Evolutionary conservation across 805 yeast species (phyloP).

Genomic region (Candida mattraensis): DNA sequence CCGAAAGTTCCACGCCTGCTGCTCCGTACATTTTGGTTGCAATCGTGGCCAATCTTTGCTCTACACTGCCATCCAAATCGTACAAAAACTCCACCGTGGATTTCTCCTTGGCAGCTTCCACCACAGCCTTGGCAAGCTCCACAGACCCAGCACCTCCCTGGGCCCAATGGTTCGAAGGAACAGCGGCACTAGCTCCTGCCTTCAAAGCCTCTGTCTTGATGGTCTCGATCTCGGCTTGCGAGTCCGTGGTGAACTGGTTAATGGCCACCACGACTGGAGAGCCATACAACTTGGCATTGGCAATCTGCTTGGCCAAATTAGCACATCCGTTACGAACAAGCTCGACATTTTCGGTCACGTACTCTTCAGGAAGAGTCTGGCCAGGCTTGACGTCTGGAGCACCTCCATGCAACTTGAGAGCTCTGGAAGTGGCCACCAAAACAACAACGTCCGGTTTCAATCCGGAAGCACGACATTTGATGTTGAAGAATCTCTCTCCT

Average conservation of each 20-base stretch:
- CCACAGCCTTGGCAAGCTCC: conserved; percentile 69
- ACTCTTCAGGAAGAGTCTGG: conserved; percentile 71
- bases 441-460: conserved; percentile 75
- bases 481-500: conserved; percentile 82
- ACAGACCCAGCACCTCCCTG: conserved; percentile 83
- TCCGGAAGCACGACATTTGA: conserved; percentile 82
- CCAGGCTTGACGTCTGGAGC: conserved; percentile 89
- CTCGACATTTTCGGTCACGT: conserved; percentile 68
- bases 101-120: conserved; percentile 52
- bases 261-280: conserved; percentile 82
- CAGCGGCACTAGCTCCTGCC: conserved; percentile 80
- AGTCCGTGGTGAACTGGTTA: conserved; percentile 74
- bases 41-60: conserved; percentile 63
- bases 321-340: conserved; percentile 69
- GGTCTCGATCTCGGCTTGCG: conserved; percentile 65
- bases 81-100: conserved; percentile 49
- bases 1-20: conserved; percentile 63
- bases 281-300: conserved; percentile 69
- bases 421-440: conserved; percentile 82
- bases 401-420: conserved; percentile 84
- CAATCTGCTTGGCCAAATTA: conserved; percentile 74
- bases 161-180: conserved; percentile 84
- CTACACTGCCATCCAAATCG: conserved; percentile 56
- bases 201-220: conserved; percentile 65
- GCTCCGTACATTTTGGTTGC: conserved; percentile 82